Conservation (phyloP, 805 yeast species). For the Starmerella stellata region DNA sequence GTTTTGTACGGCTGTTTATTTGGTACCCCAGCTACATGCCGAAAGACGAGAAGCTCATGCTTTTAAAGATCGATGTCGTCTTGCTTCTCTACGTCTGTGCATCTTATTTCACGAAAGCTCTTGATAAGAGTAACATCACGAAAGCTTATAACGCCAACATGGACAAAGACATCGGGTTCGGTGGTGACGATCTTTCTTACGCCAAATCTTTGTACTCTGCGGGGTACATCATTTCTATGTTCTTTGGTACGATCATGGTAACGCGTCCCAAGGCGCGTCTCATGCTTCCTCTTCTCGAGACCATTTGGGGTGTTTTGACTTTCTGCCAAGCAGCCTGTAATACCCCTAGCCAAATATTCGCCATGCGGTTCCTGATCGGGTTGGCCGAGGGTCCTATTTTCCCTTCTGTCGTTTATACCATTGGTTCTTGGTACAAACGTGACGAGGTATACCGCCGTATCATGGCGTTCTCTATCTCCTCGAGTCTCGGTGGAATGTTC, state of each 20-base stretch:
- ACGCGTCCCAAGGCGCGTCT: constrained; percentile 23
- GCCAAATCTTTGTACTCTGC: constrained; percentile 29
- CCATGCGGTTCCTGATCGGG: constrained; percentile 29
- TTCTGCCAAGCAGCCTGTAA: constrained; percentile 23
- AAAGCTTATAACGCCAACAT: constrained; percentile 43
- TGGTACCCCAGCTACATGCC: constrained; percentile 22
- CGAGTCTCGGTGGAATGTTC: constrained; percentile 28
- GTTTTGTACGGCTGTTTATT: constrained; percentile 16
- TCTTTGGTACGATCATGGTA: constrained; percentile 25
- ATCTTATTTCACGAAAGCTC: constrained; percentile 31
- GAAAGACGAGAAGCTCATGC: constrained; percentile 16
- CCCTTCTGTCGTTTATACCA: constrained; percentile 27
- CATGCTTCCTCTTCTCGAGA: constrained; percentile 24
- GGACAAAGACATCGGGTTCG: constrained; percentile 30
- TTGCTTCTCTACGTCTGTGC: constrained; percentile 22
- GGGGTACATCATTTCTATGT: constrained; percentile 33
- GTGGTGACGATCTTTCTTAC: constrained; percentile 31
- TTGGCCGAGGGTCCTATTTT: constrained; percentile 30
- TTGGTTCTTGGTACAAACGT: constrained; percentile 32
- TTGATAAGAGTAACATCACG: constrained; percentile 33
- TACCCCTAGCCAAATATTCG: constrained; percentile 24
- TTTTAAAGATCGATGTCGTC: constrained; percentile 23
- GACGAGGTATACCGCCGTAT: constrained; percentile 29
- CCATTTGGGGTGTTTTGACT: constrained; percentile 26
- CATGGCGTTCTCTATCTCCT: constrained; percentile 27